These are phyloP conservation scores for Lanmaoa pseudosensibilis DNA, from an alignment of 768 basidiomycete genomes.

Conservation along the genomic window DNA sequence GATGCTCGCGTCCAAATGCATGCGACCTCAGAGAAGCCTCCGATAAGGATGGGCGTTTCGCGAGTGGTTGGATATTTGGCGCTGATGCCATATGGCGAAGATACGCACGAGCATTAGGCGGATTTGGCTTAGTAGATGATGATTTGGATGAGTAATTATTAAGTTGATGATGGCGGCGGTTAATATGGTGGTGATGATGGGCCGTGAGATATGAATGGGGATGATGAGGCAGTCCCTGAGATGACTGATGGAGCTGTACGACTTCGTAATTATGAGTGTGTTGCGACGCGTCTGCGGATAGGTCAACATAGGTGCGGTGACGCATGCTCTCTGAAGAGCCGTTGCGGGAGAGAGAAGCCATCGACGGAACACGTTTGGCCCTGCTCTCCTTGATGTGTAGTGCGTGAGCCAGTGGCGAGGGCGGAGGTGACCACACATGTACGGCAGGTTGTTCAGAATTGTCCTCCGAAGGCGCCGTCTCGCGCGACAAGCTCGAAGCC, in stretches of 20 bases:
- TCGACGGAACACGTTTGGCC: constrained; percentile 13
- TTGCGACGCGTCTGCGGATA: constrained; percentile 11
- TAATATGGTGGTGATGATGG: constrained; percentile 24
- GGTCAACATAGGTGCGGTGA: constrained; percentile 12
- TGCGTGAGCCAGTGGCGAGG: constrained; percentile 27
- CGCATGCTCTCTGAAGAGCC: constrained; percentile 26
- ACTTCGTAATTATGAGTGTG: constrained; percentile 10
- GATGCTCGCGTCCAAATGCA: constrained; percentile 15
- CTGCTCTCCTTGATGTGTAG: constrained; percentile 10
- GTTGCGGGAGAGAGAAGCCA: constrained; percentile 15
- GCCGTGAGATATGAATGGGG: constrained; percentile 19
- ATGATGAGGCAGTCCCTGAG: constrained; percentile 24
- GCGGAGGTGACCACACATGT: constrained; percentile 22
- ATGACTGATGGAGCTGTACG: constrained; percentile 23
- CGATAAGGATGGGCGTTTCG: constrained; percentile 34
- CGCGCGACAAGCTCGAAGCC: constrained; percentile 22
- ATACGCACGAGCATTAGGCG: constrained; percentile 60
- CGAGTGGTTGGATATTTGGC: constrained; percentile 42
- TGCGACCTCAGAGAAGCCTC: constrained; percentile 37
- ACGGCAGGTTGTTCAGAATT: not conserved
- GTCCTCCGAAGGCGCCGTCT: constrained; percentile 13
- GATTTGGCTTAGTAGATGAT: constrained; percentile 21
- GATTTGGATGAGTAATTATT: constrained; percentile 28
- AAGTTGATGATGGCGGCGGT: constrained; percentile 21
- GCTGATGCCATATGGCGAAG: constrained; percentile 75